These are phyloP conservation scores for Fusarium brevicatenulatum DNA, from an alignment of 2,329 filamentous ascomycete species.

Conservation along the genomic window DNA sequence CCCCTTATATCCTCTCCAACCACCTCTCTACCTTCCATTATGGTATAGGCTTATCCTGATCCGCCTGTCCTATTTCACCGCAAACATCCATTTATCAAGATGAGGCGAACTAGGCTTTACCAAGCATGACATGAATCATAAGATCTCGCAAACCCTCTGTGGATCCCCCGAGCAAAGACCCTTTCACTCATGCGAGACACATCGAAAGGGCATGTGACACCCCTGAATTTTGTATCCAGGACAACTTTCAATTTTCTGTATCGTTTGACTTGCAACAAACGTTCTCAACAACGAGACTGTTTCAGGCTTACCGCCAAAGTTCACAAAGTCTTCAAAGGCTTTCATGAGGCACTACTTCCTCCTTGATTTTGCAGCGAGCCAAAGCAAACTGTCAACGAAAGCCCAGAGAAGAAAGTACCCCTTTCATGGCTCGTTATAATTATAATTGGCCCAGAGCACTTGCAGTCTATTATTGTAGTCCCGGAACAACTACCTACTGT, in stretches of 20 bases:
- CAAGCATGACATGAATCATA: neutral
- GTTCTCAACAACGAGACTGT: conserved; percentile 1
- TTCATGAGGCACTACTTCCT: neutral
- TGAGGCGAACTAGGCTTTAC: neutral
- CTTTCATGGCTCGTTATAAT: neutral
- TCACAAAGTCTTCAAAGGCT: neutral
- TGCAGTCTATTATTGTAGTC: neutral
- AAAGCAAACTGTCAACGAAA: neutral
- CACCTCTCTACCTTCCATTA: neutral
- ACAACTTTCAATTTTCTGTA: neutral
- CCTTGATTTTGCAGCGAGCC: neutral
- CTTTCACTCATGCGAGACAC: conserved; percentile 34
- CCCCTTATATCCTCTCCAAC: neutral
- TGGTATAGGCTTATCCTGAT: neutral
- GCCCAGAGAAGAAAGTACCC: neutral
- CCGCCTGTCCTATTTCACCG: neutral
- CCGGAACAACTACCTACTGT: neutral
- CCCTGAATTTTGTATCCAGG: conserved; percentile 3
- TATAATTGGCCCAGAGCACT: neutral
- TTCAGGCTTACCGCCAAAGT: conserved; percentile 2
- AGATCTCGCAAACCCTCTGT: conserved; percentile 1
- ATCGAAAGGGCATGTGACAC: conserved; percentile 19
- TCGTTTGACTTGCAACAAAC: neutral
- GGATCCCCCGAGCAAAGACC: neutral
- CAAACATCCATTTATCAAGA: neutral